Evolutionary conservation across 116 monocot species (phyloP), one percentile per base, ranked within the genome.

Genomic region (Zostera marina): DNA sequence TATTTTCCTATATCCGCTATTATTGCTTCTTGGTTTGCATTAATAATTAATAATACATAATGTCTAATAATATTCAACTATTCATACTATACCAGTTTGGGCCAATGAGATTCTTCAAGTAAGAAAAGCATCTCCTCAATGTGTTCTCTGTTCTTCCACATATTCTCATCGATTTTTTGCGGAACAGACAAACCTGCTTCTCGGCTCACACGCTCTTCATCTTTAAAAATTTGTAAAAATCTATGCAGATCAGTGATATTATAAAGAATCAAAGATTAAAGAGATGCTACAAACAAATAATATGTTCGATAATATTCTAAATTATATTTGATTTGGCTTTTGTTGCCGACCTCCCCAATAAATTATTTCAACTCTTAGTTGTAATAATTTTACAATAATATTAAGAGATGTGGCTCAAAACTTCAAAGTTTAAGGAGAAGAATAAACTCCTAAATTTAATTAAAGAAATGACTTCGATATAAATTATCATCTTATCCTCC

Each of bases 71-170:
- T 24, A 61, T 12, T 60, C 19, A 60, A 8, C 23, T 22, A 55
- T 8, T 15, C 47, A 38, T 25, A 42, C 14, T 32, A 1, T 78
- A 96, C 94, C 79, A 22, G 64, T 70, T 49, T 66, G 42, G 89
- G 82, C 63, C 79, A 69, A 59, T 77, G 73, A 70, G 76, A 58
- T 57, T 80, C 69, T 5, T 83, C 74, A 11, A 96, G 80, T 58
- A 96, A 74, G 70, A 74, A 78, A 19, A 96, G 58, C 52, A 89
- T 82, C 73, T 96, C 96, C 70, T 96, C 96, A 59, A 96, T 89
- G 45, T 89, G 71, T 52, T 96, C 89, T 64, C 90, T 85, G 66
- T 96, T 96, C 62, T 82, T 96, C 96, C 96, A 96, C 62, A 96
- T 60, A 49, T 96, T 96, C 58, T 96, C 82, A 55, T 96, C 96